Conservation (phyloP, 225 moss, liverwort and hornwort species). For the Straminergon stramineum region DNA sequence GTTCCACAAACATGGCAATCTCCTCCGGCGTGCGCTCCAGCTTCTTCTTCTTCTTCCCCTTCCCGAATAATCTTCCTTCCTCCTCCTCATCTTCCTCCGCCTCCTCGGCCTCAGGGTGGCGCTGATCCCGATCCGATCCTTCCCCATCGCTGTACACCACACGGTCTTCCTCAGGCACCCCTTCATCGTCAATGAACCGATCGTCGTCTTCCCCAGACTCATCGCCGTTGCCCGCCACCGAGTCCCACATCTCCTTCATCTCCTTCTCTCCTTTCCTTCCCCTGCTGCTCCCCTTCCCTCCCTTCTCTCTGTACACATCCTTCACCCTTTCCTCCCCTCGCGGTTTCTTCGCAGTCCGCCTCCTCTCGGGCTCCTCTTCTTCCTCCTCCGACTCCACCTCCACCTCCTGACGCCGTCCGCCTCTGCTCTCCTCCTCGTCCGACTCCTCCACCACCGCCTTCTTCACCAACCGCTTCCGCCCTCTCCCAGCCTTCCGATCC, state of each 20-base stretch:
- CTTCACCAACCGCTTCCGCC: slow-evolving; percentile 65
- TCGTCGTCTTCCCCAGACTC: slow-evolving; percentile 88
- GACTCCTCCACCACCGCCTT: slow-evolving; percentile 40
- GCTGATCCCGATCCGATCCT: slow-evolving; percentile 24
- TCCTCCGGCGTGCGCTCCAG: slow-evolving; percentile 78
- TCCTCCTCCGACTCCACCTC: slow-evolving; percentile 30
- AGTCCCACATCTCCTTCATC: slow-evolving; percentile 73
- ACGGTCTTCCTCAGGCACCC: slow-evolving; percentile 51
- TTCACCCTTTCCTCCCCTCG: slow-evolving; percentile 15
- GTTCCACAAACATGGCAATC: slow-evolving; percentile 95
- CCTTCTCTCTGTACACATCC: slow-evolving; percentile 33
- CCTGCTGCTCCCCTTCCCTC: slow-evolving; percentile 20
- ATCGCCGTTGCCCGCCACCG: slow-evolving; percentile 46
- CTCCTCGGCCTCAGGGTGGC: slow-evolving; percentile 68
- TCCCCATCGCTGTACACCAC: slow-evolving; percentile 76
- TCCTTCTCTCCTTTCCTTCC: slow-evolving; percentile 49
- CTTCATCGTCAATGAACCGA: slow-evolving; percentile 83
- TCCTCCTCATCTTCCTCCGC: slow-evolving; percentile 67
- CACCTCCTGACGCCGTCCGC: slow-evolving; percentile 18
- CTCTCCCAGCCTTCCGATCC: slow-evolving; percentile 15
- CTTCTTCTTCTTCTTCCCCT: slow-evolving; percentile 57
- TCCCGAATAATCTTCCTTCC: slow-evolving; percentile 63
- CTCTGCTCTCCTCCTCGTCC: slow-evolving; percentile 19
- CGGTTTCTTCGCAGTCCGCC: slow-evolving; percentile 44
- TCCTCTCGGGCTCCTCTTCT: slow-evolving; percentile 23